Evolutionary conservation across 2,329 filamentous ascomycete genomes (phyloP).

Genomic region (Diaporthe caulivora): DNA sequence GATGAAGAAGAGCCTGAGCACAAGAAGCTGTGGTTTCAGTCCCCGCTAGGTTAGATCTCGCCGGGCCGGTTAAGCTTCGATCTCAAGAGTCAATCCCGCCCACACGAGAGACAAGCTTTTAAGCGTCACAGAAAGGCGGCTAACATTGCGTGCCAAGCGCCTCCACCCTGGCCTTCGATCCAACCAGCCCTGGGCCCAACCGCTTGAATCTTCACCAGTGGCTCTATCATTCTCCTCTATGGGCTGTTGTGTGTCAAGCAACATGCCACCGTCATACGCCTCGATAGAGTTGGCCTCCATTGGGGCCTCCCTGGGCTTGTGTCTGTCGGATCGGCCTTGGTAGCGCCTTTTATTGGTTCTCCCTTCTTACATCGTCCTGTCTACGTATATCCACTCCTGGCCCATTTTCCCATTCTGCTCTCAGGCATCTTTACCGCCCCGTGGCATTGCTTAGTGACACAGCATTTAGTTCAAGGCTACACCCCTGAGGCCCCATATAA

Average conservation of each 20-base stretch:
- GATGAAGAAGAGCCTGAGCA: no score
- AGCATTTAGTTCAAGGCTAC: neutral
- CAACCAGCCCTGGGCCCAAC: neutral
- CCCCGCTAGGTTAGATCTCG: neutral
- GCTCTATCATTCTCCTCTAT: neutral
- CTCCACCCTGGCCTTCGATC: neutral
- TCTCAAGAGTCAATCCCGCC: slow-evolving; percentile 11
- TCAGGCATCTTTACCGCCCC: neutral
- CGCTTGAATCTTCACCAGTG: slow-evolving; percentile 4
- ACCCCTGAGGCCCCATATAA: no score
- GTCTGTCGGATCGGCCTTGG: neutral
- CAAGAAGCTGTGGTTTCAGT: neutral
- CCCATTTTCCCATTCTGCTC: neutral
- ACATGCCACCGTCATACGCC: slow-evolving; percentile 17
- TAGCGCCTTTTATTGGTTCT: neutral
- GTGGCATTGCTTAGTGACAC: neutral
- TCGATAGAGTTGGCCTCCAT: neutral
- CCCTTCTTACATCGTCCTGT: neutral
- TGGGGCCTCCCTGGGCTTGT: neutral
- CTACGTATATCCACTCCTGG: neutral
- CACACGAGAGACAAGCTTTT: slow-evolving; percentile 19
- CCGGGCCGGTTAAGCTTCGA: slow-evolving; percentile 15
- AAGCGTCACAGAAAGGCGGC: neutral
- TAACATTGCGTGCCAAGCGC: slow-evolving; percentile 16
- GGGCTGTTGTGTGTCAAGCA: neutral